Base-by-base conservation (phyloP, 768 basidiomycete species). In the Termitomyces bulborhizus region DNA sequence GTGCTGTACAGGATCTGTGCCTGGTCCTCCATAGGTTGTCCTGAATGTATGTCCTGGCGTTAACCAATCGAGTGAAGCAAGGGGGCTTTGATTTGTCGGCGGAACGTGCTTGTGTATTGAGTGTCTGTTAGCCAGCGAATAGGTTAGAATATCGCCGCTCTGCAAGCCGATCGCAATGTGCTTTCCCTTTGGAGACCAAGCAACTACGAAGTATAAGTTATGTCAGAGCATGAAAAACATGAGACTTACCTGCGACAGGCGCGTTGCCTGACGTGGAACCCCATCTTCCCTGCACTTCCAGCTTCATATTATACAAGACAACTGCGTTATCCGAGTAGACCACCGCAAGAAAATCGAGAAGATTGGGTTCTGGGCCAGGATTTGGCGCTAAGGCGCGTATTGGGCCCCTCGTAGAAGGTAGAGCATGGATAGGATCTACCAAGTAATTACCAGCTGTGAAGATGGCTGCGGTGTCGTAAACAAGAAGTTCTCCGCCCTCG, bases 131-230 rank as follows among this genome's bases (percentile, higher is more conserved):
- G 73, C 73, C 24, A 85, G 76, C 39, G 78, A 75, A 65, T 82
- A 91, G 0, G 87, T 83, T 41, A 88, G 65, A 39, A 92, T 84
- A 52, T 86, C 85, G 3, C 90, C 89, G 18, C 75, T 77, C 59
- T 79, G 79, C 15, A 90, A 69, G 24, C 86, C 90, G 45, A 93
- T 79, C 1, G 88, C 88, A 41, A 93, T 74, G 54, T 92, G 90
- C 65, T 90, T 93, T 44, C 90, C 90, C 66, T 90, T 90, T 1
- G 90, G 87, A 3, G 90, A 92, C 90, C 90, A 93, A 12, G 86
- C 80, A 8, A 86, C 90, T 92, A 44, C 51, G n/a, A 24, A 8
- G 51, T 36, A 21, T 45, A 26, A 59, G 53, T 34, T 3, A 5
- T 29, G 32, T 49, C 24, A 47, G 55, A 12, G 41, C 8, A 57